Evolutionary conservation across 805 yeast species (phyloP).

Genomic region (Wilhelminamyces savonicus): DNA sequence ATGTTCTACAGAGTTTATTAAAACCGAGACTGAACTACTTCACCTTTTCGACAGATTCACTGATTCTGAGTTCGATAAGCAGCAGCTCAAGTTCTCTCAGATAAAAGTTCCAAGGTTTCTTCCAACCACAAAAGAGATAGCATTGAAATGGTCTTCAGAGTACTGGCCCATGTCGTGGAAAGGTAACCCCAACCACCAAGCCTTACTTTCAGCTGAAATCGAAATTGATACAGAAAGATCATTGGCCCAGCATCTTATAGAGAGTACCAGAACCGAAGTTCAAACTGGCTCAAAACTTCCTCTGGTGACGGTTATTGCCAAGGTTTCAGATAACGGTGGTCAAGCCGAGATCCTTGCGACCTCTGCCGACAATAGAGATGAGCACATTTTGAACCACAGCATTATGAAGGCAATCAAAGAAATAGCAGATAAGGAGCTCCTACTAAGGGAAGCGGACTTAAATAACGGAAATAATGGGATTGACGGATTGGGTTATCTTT

Average conservation of each 20-base stretch:
- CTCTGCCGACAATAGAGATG: constrained; percentile 30
- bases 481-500: constrained; percentile 49
- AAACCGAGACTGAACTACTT: constrained; percentile 14
- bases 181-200: constrained; percentile 79
- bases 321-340: constrained; percentile 36
- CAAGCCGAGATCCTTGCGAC: constrained; percentile 26
- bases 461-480: constrained; percentile 6
- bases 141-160: constrained; percentile 54
- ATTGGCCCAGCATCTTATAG: constrained; percentile 26
- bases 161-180: constrained; percentile 94
- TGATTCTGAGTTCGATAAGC: constrained; percentile 4
- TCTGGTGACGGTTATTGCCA: constrained; percentile 57
- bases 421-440: constrained; percentile 53
- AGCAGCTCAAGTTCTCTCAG: constrained; percentile 6
- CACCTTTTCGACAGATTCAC: constrained; percentile 12
- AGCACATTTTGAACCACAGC: constrained; percentile 64
- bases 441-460: constrained; percentile 21
- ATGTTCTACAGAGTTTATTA: constrained; percentile 36
- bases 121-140: constrained; percentile 69
- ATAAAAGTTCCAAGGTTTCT: constrained; percentile 48
- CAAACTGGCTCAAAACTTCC: too few species aligned
- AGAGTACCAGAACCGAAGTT: constrained; percentile 8
- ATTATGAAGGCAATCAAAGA: constrained; percentile 63
- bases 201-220: constrained; percentile 57
- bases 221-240: constrained; percentile 41